Evolutionary conservation across 176 grass and related monocot genomes (phyloP).

Genomic region (Hyparrhenia diplandra): DNA sequence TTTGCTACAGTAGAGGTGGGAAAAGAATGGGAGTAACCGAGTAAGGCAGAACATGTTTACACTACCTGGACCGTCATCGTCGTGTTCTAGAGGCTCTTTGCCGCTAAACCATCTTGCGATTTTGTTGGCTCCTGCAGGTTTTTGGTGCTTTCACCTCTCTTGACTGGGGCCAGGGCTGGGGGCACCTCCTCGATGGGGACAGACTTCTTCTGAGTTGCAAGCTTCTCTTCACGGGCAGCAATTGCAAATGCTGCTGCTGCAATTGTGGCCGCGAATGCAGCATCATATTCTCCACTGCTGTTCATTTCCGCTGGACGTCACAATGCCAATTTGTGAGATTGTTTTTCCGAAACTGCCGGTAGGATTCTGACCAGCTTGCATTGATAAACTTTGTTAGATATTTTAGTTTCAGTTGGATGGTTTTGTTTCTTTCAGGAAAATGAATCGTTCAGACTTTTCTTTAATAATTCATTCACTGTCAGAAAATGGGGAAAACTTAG

Average conservation of each 20-base stretch:
- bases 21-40: background rate
- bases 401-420: background rate
- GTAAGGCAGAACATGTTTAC: background rate
- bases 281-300: conserved; percentile 21
- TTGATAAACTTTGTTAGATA: background rate
- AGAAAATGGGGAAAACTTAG: background rate
- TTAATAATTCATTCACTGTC: background rate
- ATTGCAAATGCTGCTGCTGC: conserved; percentile 72
- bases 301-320: conserved; percentile 41
- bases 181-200: background rate
- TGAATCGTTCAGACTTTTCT: background rate
- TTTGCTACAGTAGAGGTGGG: background rate
- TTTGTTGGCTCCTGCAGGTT: conserved; percentile 43
- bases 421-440: conserved; percentile 5
- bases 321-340: conserved; percentile 6
- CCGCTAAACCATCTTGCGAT: conserved; percentile 64
- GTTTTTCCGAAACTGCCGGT: background rate
- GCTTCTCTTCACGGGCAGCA: conserved; percentile 44
- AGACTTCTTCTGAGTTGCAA: conserved; percentile 32
- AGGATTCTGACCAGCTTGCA: background rate
- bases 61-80: conserved; percentile 51
- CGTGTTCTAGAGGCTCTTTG: conserved; percentile 46
- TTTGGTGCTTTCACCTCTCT: conserved; percentile 44
- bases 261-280: conserved; percentile 47
- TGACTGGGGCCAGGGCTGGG: background rate